Evolutionary conservation across 495 filamentous ascomycete genomes (phyloP).

Genomic region (Podospora australis): DNA sequence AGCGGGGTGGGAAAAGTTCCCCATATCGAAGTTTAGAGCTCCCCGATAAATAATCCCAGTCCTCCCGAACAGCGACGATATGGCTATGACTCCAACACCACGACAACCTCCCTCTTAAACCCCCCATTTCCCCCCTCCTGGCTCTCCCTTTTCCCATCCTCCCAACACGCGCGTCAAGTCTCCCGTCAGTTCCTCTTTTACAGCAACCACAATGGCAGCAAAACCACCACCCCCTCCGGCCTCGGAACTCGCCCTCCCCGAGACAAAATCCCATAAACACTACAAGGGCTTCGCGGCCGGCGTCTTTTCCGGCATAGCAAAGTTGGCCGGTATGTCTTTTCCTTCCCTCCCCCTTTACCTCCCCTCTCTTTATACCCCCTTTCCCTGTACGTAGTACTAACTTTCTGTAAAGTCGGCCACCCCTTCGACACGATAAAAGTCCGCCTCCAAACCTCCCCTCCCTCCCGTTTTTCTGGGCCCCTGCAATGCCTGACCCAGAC

Average conservation of each 20-base stretch:
- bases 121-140: neutral
- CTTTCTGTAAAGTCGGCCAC: slow-evolving; percentile 36
- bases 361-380: neutral
- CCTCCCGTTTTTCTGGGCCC: slow-evolving; percentile 73
- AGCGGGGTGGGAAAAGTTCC: neutral
- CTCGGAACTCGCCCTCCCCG: neutral
- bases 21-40: neutral
- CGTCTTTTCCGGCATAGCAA: slow-evolving; percentile 87
- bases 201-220: too few species aligned
- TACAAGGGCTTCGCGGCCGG: slow-evolving; percentile 96
- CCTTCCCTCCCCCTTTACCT: neutral
- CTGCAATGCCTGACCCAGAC: slow-evolving; percentile 81
- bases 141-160: neutral
- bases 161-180: too few species aligned
- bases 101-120: neutral
- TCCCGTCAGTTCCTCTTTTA: neutral
- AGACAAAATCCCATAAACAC: slow-evolving; percentile 11
- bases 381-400: neutral
- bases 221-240: neutral
- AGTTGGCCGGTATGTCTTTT: slow-evolving; percentile 65
- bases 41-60: too few species aligned
- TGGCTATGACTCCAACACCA: slow-evolving; percentile 5
- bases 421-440: slow-evolving; percentile 96
- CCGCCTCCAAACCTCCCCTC: slow-evolving; percentile 79
- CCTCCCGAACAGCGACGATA: neutral